phyloP scores from a whole-genome alignment of 345 rosid genomes.

The Combretum micranthum region DNA sequence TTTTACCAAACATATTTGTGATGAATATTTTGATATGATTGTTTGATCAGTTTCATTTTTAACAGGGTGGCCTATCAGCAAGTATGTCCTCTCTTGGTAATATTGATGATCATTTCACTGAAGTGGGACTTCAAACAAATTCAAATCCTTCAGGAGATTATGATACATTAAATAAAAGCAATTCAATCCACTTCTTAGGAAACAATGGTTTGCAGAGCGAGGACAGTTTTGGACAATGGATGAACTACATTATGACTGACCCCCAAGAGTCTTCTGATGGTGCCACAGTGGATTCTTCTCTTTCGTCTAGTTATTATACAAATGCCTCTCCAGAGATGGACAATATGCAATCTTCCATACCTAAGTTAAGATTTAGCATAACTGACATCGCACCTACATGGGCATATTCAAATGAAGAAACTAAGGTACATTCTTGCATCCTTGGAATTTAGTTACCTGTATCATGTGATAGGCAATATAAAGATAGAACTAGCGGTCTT shows the following conservation, averaged over 20 bases:
- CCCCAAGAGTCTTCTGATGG: slow-evolving; percentile 44
- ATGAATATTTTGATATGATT: background rate
- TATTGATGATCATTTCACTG: slow-evolving; percentile 19
- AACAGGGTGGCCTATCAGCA: slow-evolving; percentile 30
- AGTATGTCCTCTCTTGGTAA: slow-evolving; percentile 17
- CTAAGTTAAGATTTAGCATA: slow-evolving; percentile 55
- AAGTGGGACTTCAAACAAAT: slow-evolving; percentile 25
- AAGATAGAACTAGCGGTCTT: background rate
- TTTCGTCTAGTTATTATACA: slow-evolving; percentile 33
- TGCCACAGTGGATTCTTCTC: slow-evolving; percentile 34
- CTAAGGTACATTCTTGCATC: slow-evolving; percentile 50
- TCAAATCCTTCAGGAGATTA: slow-evolving; percentile 29
- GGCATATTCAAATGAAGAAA: slow-evolving; percentile 74
- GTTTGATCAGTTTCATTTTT: slow-evolving; percentile 19
- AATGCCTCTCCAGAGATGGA: slow-evolving; percentile 30
- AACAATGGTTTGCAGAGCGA: slow-evolving; percentile 59
- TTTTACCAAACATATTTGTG: too few relatives aligned
- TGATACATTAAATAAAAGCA: slow-evolving; percentile 21
- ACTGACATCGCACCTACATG: slow-evolving; percentile 80
- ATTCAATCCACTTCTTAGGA: slow-evolving; percentile 33
- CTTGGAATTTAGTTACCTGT: background rate
- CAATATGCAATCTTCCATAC: slow-evolving; percentile 29
- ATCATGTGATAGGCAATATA: background rate
- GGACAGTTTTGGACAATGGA: slow-evolving; percentile 89
- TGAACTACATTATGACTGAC: slow-evolving; percentile 43